These are phyloP conservation scores for Baorangia bicolor DNA, from an alignment of 768 basidiomycete species.

Conservation along the genomic window DNA sequence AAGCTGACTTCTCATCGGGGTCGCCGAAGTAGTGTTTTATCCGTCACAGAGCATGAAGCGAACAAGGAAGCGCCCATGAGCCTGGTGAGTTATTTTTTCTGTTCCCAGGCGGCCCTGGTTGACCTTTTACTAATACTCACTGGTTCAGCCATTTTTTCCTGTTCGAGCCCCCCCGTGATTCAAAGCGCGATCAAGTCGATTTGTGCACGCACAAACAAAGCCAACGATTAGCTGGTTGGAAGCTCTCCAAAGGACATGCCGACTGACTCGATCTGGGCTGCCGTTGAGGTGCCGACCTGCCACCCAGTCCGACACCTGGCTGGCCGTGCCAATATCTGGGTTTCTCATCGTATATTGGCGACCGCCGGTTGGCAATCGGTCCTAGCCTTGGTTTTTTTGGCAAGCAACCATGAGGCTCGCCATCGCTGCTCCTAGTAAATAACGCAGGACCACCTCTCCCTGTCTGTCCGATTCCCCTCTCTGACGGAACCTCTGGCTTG, in stretches of 20 bases:
- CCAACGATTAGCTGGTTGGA: not conserved
- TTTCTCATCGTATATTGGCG: not conserved
- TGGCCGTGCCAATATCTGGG: not conserved
- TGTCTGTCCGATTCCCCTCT: no score
- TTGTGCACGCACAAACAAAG: not conserved
- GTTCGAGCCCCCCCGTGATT: not conserved
- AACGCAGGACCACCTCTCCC: rapidly evolving
- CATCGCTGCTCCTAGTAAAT: not conserved
- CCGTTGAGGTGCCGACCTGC: not conserved
- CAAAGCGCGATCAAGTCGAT: not conserved
- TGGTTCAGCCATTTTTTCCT: not conserved
- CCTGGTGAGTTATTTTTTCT: not conserved
- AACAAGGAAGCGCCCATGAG: not conserved
- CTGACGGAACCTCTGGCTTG: not conserved
- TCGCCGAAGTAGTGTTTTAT: not conserved
- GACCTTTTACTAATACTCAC: not conserved
- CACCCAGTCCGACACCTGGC: not conserved
- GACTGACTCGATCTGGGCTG: not conserved
- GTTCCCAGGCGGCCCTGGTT: not conserved
- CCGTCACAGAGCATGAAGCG: not conserved
- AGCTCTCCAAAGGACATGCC: not conserved
- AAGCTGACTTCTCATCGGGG: not conserved
- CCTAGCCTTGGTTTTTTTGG: not conserved
- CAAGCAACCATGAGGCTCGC: not conserved
- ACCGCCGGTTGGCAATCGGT: not conserved